Base-by-base conservation (phyloP, 2,329 filamentous ascomycete genomes). In the Cladosporium sp. region DNA sequence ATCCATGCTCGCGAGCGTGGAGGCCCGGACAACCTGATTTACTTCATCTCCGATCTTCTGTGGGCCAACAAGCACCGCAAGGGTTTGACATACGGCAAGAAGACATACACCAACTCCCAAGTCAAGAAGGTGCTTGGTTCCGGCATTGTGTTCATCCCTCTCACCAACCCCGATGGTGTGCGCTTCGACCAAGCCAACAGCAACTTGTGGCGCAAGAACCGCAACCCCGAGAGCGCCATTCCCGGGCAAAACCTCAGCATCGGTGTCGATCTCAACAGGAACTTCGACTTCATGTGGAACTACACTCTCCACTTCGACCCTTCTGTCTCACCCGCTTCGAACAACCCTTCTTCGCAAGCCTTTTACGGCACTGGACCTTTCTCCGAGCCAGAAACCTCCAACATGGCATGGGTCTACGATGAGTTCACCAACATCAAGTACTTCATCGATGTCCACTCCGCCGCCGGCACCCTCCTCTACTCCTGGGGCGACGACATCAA, bases 371-470 rank as follows among this genome's bases (percentile, higher is more conserved):
- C 80, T 1, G 76, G 74, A 12, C 78, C 85, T 2, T 81, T 82
- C 61, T 87, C 85, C 0, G 85, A 88, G 76, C 77, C 85, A 0
- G 86, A 88, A 76, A 83, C 84, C 2, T 78, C 82, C 73, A 85
- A 81, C 71, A 79, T 86, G 65, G 82, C 81, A 66, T 86, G 82
- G 76, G 73, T 85, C 8, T 77, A 86, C 71, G 80, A 84, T 69
- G 77, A 79, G 31, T 84, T 82, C 74, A 73, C 77, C 57, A 80
- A 80, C 53, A 75, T 88, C 55, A 78, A 82, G 31, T 88, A 85
- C 84, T 86, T 85, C 72, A 76, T 87, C 66, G 86, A 88, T 68
- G 78, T 88, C 53, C 86, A 88, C 78, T 86, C 84, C 1, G 83
- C 79, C 31, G 78, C 80, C 0, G 84, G 83, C 2, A 77, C 81